phyloP scores from a whole-genome alignment of 2,329 filamentous ascomycete genomes.

The Tolypocladium ophioglossoides region DNA sequence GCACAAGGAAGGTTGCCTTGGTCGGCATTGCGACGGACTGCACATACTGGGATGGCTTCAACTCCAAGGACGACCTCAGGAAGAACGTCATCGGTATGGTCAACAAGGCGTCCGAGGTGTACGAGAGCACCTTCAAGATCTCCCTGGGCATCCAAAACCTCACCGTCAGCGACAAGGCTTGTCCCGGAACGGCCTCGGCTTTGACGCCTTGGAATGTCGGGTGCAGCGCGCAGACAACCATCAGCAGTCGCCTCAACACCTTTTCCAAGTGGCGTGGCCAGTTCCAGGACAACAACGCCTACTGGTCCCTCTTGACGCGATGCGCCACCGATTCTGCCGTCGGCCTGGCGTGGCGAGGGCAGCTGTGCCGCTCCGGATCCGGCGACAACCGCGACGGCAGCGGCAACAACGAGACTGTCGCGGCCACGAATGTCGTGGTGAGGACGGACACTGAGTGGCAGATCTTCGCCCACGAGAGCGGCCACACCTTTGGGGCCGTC shows the following conservation, averaged over 20 bases:
- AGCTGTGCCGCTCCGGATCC: slow-evolving; percentile 60
- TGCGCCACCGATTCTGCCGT: slow-evolving; percentile 79
- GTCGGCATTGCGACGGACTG: slow-evolving; percentile 92
- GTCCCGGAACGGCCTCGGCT: slow-evolving; percentile 56
- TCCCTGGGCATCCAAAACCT: slow-evolving; percentile 83
- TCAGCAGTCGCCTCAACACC: slow-evolving; percentile 70
- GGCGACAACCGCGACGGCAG: slow-evolving; percentile 37
- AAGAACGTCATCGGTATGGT: slow-evolving; percentile 73
- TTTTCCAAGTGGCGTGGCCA: slow-evolving; percentile 85
- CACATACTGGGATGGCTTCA: slow-evolving; percentile 68
- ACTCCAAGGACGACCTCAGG: slow-evolving; percentile 48
- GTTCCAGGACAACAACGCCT: slow-evolving; percentile 70
- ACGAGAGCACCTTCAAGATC: slow-evolving; percentile 89
- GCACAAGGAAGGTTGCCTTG: slow-evolving; percentile 81
- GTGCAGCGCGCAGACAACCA: slow-evolving; percentile 53
- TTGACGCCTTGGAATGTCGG: slow-evolving; percentile 75
- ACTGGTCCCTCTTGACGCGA: slow-evolving; percentile 81
- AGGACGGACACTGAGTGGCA: slow-evolving; percentile 83
- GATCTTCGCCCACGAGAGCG: slow-evolving; percentile 87
- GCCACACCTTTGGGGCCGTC: slow-evolving; percentile 90
- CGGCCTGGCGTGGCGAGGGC: slow-evolving; percentile 85
- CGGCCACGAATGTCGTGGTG: slow-evolving; percentile 82
- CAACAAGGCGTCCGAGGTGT: slow-evolving; percentile 78
- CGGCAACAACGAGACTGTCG: slow-evolving; percentile 58
- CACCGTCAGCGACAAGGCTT: slow-evolving; percentile 64